Evolutionary conservation across 2,329 filamentous ascomycete genomes (phyloP).

Genomic region (Plectosphaerella cucumerina): DNA sequence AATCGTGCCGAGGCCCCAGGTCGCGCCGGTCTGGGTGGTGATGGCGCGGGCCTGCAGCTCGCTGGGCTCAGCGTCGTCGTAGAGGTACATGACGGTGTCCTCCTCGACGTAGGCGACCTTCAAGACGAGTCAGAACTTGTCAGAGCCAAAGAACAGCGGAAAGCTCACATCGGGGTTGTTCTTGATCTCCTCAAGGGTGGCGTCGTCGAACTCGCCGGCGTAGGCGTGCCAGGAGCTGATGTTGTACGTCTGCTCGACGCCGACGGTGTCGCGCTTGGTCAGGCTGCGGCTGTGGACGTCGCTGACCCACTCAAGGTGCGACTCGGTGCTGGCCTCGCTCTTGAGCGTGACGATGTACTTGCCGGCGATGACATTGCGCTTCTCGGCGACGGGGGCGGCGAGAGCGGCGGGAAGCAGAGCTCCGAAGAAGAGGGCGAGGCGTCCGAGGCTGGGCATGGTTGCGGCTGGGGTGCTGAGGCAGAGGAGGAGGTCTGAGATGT

Average conservation of each 20-base stretch:
- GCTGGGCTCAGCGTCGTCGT: slow-evolving; percentile 15
- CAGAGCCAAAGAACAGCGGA: rapidly evolving
- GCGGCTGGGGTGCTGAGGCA: not conserved
- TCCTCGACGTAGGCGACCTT: slow-evolving; percentile 29
- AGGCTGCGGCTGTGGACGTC: slow-evolving; percentile 26
- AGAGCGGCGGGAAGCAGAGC: slow-evolving; percentile 25
- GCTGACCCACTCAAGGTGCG: slow-evolving; percentile 22
- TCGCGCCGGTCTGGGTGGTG: slow-evolving; percentile 27
- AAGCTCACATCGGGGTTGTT: slow-evolving; percentile 32
- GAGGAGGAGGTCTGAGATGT: not conserved
- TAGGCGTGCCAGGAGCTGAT: slow-evolving; percentile 35
- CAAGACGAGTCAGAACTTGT: not conserved
- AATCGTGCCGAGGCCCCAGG: slow-evolving; percentile 42
- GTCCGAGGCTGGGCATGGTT: slow-evolving; percentile 23
- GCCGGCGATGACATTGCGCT: slow-evolving; percentile 21
- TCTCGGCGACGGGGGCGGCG: slow-evolving; percentile 1
- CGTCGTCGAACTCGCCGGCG: slow-evolving; percentile 34
- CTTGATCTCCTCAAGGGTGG: slow-evolving; percentile 34
- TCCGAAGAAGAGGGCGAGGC: slow-evolving; percentile 23
- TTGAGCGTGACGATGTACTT: slow-evolving; percentile 45
- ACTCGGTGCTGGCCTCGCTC: slow-evolving; percentile 17
- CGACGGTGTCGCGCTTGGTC: slow-evolving; percentile 19
- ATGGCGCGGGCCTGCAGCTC: slow-evolving; percentile 9
- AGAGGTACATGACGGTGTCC: slow-evolving; percentile 20
- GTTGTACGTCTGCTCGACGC: slow-evolving; percentile 12